phyloP scores from a whole-genome alignment of 495 filamentous ascomycete species.

The Tuber brumale region DNA sequence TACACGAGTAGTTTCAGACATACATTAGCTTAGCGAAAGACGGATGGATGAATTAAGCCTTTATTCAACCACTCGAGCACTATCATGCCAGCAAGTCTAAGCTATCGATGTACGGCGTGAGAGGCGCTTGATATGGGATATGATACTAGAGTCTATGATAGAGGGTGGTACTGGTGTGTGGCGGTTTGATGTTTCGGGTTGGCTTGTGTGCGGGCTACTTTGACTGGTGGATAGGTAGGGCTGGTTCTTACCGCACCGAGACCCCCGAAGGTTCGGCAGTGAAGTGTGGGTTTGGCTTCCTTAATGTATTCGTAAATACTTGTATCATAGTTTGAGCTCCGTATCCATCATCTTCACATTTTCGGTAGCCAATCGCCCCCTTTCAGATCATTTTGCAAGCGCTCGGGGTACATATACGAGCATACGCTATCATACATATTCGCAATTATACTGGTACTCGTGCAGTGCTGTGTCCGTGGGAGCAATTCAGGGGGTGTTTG shows the following conservation, averaged over 20 bases:
- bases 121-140: not conserved
- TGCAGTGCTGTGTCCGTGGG: no score
- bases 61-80: no score
- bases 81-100: no score
- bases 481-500: no score
- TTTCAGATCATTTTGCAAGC: not conserved
- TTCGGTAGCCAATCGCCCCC: not conserved
- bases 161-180: not conserved
- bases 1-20: no score
- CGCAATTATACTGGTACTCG: not conserved
- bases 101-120: no score
- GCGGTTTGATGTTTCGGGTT: not conserved
- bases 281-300: not conserved
- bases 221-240: not conserved
- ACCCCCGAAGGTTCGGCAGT: not conserved
- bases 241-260: not conserved
- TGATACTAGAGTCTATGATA: not conserved
- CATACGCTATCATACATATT: not conserved
- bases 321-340: not conserved
- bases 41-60: not conserved
- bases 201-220: not conserved
- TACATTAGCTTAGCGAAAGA: not conserved
- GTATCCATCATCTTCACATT: not conserved
- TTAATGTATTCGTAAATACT: not conserved
- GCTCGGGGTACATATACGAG: not conserved